Percentiles rank a stretch among this genome's conserved stretches.
These are phyloP conservation scores for Ampelocalamus luodianensis DNA, from an alignment of 176 grass and related monocot genomes.

Conservation along the genomic window DNA sequence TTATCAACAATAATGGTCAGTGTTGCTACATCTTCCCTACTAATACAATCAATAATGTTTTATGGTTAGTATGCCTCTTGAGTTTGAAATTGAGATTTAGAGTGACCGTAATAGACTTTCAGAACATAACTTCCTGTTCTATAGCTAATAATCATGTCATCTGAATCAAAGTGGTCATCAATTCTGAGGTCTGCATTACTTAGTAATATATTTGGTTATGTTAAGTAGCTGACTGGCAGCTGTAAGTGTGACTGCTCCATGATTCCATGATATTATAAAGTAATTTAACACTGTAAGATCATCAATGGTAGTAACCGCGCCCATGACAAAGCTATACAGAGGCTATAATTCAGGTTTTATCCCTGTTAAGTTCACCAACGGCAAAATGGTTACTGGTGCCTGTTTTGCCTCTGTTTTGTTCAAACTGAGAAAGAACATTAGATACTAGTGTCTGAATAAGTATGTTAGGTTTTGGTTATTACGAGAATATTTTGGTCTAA, in stretches of 20 bases:
- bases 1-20: conserved; percentile 33
- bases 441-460: not conserved
- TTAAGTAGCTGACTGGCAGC: not conserved
- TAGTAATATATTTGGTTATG: not conserved
- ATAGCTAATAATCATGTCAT: conserved; percentile 18
- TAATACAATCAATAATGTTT: conserved; percentile 6
- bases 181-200: not conserved
- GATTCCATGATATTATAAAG: not conserved
- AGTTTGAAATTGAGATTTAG: not conserved
- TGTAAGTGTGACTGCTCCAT: not conserved
- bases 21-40: conserved; percentile 27
- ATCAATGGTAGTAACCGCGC: too few species aligned
- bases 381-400: not conserved
- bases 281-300: not conserved
- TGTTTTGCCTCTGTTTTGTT: not conserved
- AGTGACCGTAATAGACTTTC: conserved; percentile 5
- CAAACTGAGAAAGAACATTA: not conserved
- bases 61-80: not conserved
- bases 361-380: not conserved
- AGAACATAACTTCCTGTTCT: not conserved
- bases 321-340: too few species aligned
- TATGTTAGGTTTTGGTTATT: not conserved
- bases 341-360: conserved; percentile 5
- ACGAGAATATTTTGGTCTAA: conserved; percentile 2
- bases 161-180: not conserved